Percentiles rank a stretch among this genome's conserved stretches.
These are phyloP conservation scores for Metschnikowia noctiluminum DNA, from an alignment of 805 yeast genomes.

Conservation along the genomic window DNA sequence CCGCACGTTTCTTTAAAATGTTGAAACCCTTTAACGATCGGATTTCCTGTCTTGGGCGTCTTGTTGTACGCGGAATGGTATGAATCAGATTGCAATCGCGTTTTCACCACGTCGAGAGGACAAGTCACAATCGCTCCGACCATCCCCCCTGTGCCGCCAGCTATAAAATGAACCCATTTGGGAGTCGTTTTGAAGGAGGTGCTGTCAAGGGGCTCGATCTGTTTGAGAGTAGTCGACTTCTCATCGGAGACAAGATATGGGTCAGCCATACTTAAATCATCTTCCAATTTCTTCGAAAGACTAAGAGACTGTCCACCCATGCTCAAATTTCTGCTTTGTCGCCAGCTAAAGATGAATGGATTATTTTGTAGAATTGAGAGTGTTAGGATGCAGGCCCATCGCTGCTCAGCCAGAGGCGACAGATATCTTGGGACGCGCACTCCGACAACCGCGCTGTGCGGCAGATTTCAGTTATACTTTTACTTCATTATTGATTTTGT, in stretches of 20 bases:
- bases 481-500: too few species aligned
- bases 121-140: constrained; percentile 93
- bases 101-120: constrained; percentile 94
- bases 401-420: neutral
- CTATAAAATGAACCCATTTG: constrained; percentile 77
- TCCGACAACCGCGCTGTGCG: too few species aligned
- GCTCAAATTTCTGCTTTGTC: neutral
- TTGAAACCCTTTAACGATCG: constrained; percentile 46
- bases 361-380: constrained; percentile 2
- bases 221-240: constrained; percentile 53
- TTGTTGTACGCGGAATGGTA: constrained; percentile 56
- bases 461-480: too few species aligned
- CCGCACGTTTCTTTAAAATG: constrained; percentile 83
- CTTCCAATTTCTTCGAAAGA: constrained; percentile 30
- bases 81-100: constrained; percentile 88
- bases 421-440: neutral
- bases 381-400: constrained; percentile 5
- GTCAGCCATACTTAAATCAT: constrained; percentile 56
- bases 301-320: constrained; percentile 7
- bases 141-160: constrained; percentile 96
- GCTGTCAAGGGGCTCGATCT: constrained; percentile 28
- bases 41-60: constrained; percentile 37
- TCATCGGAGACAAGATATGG: constrained; percentile 72
- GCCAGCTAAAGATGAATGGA: neutral
- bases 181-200: constrained; percentile 16